Evolutionary conservation across 2,329 filamentous ascomycete genomes (phyloP), one percentile per base, ranked within the genome.

Genomic region (Chaetomium olivaceum): DNA sequence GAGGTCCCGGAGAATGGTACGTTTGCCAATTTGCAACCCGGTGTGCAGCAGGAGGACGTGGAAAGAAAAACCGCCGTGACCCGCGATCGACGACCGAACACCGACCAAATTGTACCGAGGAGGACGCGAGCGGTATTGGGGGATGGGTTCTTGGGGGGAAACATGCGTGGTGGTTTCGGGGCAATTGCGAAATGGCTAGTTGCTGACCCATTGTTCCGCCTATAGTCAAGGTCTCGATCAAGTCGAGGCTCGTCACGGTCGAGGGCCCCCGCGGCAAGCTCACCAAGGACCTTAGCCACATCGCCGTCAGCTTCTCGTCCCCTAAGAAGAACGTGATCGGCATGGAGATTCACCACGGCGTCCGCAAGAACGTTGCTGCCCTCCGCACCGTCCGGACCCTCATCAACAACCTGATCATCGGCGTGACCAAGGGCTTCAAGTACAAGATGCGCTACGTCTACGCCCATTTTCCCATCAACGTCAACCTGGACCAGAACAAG

Each of bases 361-460:
- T 87, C 79, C 92, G 95, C 85, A 99, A 99, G 90, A 94, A 92
- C 81, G 91, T 99, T 80, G 95, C 95, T 79, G 92, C 94, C 75
- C 93, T 99, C 83, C 93, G 95, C 78, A 99, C 95, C 78, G 95
- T 99, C 85, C 92, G 93, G 80, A 94, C 94, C 73, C 83, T 98
- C 83, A 96, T 99, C 88, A 92, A 96, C 89, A 99, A 99, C 91
- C 82, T 99, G 85, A 91, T 99, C 83, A 89, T 93, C 77, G 95
- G 95, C 82, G 95, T 99, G 74, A 99, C 95, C 81, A 96, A 94
- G 87, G 95, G 95, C 76, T 99, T 91, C 92, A 96, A 96, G 87
- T 99, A 99, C 91, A 99, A 99, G 92, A 98, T 99, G 94, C 92
- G 96, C 79, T 99, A 99, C 87, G 95, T 99, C 83, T 99, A 99